Percentiles rank a stretch among this genome's conserved stretches.
Conservation (phyloP, 768 basidiomycete genomes). For the Amanita rubescens region DNA sequence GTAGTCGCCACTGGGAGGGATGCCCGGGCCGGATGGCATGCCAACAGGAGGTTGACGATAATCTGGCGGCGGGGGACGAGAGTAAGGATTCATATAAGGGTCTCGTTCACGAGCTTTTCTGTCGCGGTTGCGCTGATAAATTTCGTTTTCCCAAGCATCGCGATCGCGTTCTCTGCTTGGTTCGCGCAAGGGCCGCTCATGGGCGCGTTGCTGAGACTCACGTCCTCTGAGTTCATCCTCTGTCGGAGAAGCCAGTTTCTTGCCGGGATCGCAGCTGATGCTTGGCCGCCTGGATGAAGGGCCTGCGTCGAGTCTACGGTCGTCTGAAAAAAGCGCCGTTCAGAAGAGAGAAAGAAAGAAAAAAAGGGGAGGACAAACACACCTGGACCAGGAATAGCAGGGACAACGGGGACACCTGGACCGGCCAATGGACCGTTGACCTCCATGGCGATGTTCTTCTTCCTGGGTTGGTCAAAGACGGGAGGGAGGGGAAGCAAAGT, state of each 20-base stretch:
- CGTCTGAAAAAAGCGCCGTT: conserved; percentile 1
- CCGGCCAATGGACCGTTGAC: conserved; percentile 6
- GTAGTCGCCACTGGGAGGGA: neutral
- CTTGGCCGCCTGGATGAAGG: conserved; percentile 2
- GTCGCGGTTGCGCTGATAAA: conserved; percentile 13
- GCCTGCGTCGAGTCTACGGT: neutral
- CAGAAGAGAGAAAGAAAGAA: neutral
- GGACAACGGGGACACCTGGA: conserved; percentile 4
- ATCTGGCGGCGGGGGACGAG: neutral
- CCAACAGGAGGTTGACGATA: neutral
- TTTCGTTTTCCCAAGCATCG: conserved; percentile 14
- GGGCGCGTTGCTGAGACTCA: conserved; percentile 13
- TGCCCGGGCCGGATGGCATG: neutral
- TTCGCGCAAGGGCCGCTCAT: conserved; percentile 8
- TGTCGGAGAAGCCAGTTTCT: conserved; percentile 3
- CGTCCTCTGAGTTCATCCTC: conserved; percentile 13
- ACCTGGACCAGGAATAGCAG: neutral
- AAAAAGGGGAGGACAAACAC: neutral
- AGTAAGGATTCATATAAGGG: conserved; percentile 11
- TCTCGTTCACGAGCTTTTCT: conserved; percentile 25
- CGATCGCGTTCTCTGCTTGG: conserved; percentile 13
- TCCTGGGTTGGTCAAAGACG: conserved; percentile 2
- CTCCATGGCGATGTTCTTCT: conserved; percentile 9
- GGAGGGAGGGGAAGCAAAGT: neutral
- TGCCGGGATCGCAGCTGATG: neutral